A percentile compares a stretch with the other conserved stretches of the same genome.
Conservation (phyloP, 1,284 basidiomycete genomes). For the Papiliotrema nemorosa region DNA sequence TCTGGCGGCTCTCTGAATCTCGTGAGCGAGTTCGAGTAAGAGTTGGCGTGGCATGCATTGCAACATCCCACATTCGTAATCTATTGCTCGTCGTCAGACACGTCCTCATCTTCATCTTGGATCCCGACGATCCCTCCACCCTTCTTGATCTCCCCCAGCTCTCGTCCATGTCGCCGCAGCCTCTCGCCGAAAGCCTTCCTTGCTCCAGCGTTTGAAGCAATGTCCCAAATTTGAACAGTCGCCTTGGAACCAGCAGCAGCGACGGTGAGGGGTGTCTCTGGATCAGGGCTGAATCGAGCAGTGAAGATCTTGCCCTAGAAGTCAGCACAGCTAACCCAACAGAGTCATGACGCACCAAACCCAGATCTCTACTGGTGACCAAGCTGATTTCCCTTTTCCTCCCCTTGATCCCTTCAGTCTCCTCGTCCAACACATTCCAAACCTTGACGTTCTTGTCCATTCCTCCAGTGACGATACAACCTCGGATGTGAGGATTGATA, state of each 20-base stretch:
- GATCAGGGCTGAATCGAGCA: constrained; percentile 80
- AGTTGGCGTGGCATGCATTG: too few species aligned
- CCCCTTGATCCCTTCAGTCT: constrained; percentile 55
- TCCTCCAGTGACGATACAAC: constrained; percentile 88
- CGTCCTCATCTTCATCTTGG: constrained; percentile 60
- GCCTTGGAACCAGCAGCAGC: constrained; percentile 93
- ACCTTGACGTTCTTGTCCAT: constrained; percentile 91
- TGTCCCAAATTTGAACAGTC: constrained; percentile 91
- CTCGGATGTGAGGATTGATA: constrained; percentile 84
- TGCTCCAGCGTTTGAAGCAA: constrained; percentile 70
- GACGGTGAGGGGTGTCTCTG: constrained; percentile 75
- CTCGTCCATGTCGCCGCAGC: constrained; percentile 64
- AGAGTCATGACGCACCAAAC: constrained; percentile 63
- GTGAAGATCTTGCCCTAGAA: constrained; percentile 91
- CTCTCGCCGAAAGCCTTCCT: constrained; percentile 74
- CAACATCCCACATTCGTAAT: too few species aligned
- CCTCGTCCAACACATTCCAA: constrained; percentile 78
- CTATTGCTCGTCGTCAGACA: constrained; percentile 6
- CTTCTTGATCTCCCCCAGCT: constrained; percentile 57
- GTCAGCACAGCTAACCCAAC: constrained; percentile 1
- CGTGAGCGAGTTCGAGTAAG: too few species aligned
- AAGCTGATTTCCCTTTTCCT: constrained; percentile 74
- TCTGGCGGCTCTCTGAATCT: too few species aligned
- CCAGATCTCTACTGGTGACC: constrained; percentile 86
- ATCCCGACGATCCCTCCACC: constrained; percentile 67